phyloP scores from a whole-genome alignment of 2,329 filamentous ascomycete species.

The Claviceps sorghi region DNA sequence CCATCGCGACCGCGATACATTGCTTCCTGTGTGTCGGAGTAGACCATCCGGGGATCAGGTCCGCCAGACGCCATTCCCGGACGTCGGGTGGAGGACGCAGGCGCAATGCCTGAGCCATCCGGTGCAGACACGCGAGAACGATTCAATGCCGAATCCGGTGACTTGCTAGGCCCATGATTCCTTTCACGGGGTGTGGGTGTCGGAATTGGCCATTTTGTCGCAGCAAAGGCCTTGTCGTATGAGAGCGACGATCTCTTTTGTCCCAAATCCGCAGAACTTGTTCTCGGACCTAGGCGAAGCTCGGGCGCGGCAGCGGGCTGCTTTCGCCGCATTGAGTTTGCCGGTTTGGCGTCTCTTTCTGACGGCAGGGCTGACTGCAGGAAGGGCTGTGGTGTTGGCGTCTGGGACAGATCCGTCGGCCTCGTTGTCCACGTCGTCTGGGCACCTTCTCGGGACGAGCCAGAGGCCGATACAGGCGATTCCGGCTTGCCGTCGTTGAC shows the following conservation, averaged over 20 bases:
- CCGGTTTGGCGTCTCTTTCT: not conserved
- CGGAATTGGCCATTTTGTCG: slow-evolving; percentile 2
- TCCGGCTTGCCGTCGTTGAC: slow-evolving; percentile 26
- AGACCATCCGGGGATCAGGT: slow-evolving; percentile 18
- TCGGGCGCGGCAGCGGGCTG: slow-evolving; percentile 11
- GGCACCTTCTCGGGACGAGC: slow-evolving; percentile 15
- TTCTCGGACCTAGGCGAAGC: slow-evolving; percentile 10
- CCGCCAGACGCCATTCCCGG: slow-evolving; percentile 10
- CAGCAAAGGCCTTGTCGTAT: not conserved
- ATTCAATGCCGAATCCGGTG: not conserved
- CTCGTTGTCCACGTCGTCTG: slow-evolving; percentile 1
- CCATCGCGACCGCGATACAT: slow-evolving; percentile 24
- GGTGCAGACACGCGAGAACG: not conserved
- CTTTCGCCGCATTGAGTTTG: slow-evolving; percentile 14
- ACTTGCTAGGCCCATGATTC: slow-evolving; percentile 5
- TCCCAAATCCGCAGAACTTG: slow-evolving; percentile 12
- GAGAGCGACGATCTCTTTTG: not conserved
- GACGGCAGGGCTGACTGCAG: not conserved
- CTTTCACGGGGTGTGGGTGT: slow-evolving; percentile 9
- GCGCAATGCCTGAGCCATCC: not conserved
- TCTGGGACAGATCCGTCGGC: slow-evolving; percentile 1
- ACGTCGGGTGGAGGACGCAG: slow-evolving; percentile 4
- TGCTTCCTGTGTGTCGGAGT: slow-evolving; percentile 19
- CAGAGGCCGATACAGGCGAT: slow-evolving; percentile 31
- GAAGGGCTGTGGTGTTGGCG: slow-evolving; percentile 7